Evolutionary conservation across 1,284 basidiomycete species (phyloP).

Genomic region (Flammula alnicola): DNA sequence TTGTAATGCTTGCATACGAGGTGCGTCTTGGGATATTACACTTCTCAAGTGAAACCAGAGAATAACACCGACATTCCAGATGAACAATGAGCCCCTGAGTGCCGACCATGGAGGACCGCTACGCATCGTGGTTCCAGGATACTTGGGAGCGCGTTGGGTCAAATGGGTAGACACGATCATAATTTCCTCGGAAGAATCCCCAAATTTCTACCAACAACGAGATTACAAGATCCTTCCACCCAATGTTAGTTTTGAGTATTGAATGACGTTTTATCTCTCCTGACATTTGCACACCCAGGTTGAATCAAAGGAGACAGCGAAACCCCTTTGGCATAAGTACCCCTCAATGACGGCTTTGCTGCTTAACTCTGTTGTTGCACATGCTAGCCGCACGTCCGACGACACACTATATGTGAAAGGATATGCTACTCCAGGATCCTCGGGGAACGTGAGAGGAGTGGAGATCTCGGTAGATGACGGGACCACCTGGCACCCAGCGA

Average conservation of each 20-base stretch:
- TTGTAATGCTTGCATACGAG: slow-evolving; percentile 68
- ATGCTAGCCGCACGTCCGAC: slow-evolving; percentile 36
- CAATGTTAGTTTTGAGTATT: slow-evolving; percentile 41
- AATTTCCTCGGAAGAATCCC: slow-evolving; percentile 57
- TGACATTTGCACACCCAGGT: slow-evolving; percentile 38
- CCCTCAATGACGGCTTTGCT: slow-evolving; percentile 64
- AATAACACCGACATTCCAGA: slow-evolving; percentile 41
- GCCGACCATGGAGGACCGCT: slow-evolving; percentile 73
- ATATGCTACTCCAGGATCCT: slow-evolving; percentile 56
- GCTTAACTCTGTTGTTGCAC: slow-evolving; percentile 65
- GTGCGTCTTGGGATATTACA: slow-evolving; percentile 34
- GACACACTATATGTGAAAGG: slow-evolving; percentile 53
- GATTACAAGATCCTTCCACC: slow-evolving; percentile 71
- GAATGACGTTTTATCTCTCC: background rate
- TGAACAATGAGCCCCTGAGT: slow-evolving; percentile 65
- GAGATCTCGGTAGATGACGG: slow-evolving; percentile 61
- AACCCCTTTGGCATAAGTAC: slow-evolving; percentile 45
- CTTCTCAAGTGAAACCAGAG: background rate
- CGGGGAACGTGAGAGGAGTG: slow-evolving; percentile 50
- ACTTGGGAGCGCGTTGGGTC: slow-evolving; percentile 75
- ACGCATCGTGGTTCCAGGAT: slow-evolving; percentile 73
- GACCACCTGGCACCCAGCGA: slow-evolving; percentile 51
- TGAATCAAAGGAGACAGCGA: slow-evolving; percentile 48
- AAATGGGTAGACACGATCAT: slow-evolving; percentile 76
- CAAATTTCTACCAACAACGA: slow-evolving; percentile 69